Evolutionary conservation across 192 early-diverging fungal genomes (phyloP), one percentile per base, ranked within the genome.

Genomic region (Coemansia sp.): DNA sequence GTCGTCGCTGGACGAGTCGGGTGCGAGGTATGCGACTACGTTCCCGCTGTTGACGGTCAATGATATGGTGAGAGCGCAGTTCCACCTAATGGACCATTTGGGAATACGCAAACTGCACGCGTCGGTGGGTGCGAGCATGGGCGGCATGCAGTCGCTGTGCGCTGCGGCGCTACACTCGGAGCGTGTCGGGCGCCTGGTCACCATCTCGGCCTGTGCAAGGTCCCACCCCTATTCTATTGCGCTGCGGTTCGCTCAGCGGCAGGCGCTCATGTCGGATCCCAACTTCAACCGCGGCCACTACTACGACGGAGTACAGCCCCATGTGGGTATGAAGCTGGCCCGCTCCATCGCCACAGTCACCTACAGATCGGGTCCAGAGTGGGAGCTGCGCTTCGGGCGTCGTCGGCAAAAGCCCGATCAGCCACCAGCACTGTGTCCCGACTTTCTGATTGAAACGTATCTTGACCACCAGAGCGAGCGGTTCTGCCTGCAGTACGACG

Each of bases 201-300:
- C 85, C 21, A 98, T 98, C 62, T 95, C 93, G 13, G 94, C 92
- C 5, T 94, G 93, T 58, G 94, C 95, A 6, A 83, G 95, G 14
- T 95, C 94, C 14, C 96, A 98, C 74, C 96, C 96, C 3, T 97
- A 96, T 71, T 95, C 93, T 41, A 98, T 98, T 52, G 96, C 96
- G 6, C 63, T 97, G 56, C 83, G 96, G 36, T 91, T 94, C 64
- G 92, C 91, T 6, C 96, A 98, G 79, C 84, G 96, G 21, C 94
- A 95, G 86, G 92, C 79, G 20, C 68, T 72, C 16, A 96, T 98
- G 96, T 73, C 91, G 6, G 96, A 98, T 77, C 94, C 94, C 12
- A 93, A 96, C 77, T 97, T 94, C 90, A 93, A 92, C 68, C 89
- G 91, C 64, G 96, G 96, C 0, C 92, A 89, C 57, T 98, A 98